Base-by-base conservation (phyloP, 495 filamentous ascomycete species). In the Aspergillus saccharolyticus region DNA sequence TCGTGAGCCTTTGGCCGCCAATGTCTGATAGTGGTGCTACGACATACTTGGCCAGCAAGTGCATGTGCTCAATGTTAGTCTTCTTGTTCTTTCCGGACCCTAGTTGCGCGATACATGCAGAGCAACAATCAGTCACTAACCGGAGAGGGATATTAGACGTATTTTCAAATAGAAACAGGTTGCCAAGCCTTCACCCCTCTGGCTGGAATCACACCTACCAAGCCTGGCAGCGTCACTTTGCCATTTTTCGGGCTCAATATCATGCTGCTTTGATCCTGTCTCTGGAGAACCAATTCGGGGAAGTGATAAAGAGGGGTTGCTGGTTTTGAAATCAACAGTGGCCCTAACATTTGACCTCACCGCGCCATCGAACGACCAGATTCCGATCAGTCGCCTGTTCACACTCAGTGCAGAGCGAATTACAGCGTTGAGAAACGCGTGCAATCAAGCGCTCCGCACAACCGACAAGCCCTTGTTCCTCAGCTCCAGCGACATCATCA, bases 201-300 rank as follows among this genome's bases (percentile, higher is more conserved):
- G 33, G 33, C 33, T 12, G 33, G 33, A 12, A 12, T 39, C 10
- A 39, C 33, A 5, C 33, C 33, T 2, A 39, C 33, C 33, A 39
- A 39, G 12, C 33, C 33, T 12, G 33, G 33, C 5, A 6, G 10
- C 33, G 5, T 8, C 2, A 12, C 33, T 2, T 12, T 39, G 5
- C 33, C 33, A 10, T 10, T 39, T 15, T 12, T 39, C 33, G 33
- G 33, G 6, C 2, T 39, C 33, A 15, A 39, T 39, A 5, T 12
- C 7, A 12, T 15, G 7, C 5, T 39, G 5, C 5, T 39, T 30
- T 2, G 33, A 39, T 2, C 33, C 33, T 5, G 12, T 39, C 25
- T 28, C 25, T 9, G 33, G 33, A 2, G 33, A 5, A 2, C 52
- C 70, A 85, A 57, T 90, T 96, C 87, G 85, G 87, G 71, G 81